Evolutionary conservation across 768 basidiomycete species (phyloP).

Genomic region (Exsudoporus frostii): DNA sequence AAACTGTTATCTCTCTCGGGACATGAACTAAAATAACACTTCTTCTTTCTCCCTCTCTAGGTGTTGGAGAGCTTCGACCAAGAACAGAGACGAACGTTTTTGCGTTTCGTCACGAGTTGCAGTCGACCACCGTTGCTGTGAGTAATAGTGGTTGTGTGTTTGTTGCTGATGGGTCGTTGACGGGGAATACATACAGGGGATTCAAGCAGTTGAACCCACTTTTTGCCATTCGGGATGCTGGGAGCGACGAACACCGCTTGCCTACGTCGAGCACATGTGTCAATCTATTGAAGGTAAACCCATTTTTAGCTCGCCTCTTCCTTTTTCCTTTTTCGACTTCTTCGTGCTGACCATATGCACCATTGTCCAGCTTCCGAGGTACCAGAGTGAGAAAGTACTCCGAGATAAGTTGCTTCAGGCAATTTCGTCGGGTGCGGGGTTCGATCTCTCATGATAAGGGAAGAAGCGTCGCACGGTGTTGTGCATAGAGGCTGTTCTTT

Average conservation of each 20-base stretch:
- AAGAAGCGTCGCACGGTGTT: not conserved
- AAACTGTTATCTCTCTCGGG: not conserved
- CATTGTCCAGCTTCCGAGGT: conserved; percentile 59
- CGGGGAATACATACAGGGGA: conserved; percentile 43
- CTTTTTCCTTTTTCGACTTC: not conserved
- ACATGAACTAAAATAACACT: not conserved
- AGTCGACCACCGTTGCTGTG: conserved; percentile 84
- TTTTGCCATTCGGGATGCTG: conserved; percentile 84
- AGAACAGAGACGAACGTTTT: conserved; percentile 70
- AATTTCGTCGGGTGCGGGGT: conserved; percentile 85
- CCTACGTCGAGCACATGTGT: conserved; percentile 86
- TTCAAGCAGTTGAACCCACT: conserved; percentile 86
- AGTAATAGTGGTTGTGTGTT: conserved; percentile 24
- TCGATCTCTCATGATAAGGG: conserved; percentile 73
- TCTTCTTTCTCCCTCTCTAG: conserved; percentile 30
- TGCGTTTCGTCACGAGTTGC: conserved; percentile 93
- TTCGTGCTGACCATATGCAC: not conserved
- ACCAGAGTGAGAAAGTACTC: conserved; percentile 60
- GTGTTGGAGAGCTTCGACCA: conserved; percentile 79
- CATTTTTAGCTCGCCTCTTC: not conserved
- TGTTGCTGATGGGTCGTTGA: not conserved
- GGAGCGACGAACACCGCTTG: conserved; percentile 64
- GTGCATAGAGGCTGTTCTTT: not conserved
- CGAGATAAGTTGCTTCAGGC: conserved; percentile 80
- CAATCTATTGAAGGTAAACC: conserved; percentile 79